Evolutionary conservation across 2,329 filamentous ascomycete species (phyloP).

Genomic region (Biscogniauxia mediterranea): DNA sequence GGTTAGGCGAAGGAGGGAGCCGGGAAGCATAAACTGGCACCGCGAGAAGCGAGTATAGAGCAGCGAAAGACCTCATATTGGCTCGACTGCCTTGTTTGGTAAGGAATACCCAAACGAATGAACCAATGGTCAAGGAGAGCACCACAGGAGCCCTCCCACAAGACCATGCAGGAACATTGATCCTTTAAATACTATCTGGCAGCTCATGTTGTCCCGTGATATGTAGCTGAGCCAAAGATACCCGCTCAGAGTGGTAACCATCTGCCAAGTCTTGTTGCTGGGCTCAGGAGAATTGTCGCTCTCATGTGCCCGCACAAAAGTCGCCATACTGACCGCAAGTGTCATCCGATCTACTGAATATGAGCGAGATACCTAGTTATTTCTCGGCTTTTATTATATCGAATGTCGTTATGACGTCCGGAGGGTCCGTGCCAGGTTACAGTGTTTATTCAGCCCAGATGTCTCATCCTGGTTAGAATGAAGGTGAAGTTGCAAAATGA

Average conservation of each 20-base stretch:
- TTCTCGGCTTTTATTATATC: neutral
- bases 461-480: neutral
- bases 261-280: neutral
- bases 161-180: neutral
- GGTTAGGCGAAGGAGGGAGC: constrained; percentile 9
- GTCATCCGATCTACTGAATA: neutral
- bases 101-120: neutral
- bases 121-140: neutral
- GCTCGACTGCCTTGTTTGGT: constrained; percentile 1
- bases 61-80: constrained; percentile 17
- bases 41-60: constrained; percentile 16
- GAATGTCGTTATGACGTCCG: neutral
- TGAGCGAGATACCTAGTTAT: neutral
- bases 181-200: neutral
- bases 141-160: neutral
- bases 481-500: neutral
- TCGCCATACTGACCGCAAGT: neutral
- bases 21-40: constrained; percentile 18
- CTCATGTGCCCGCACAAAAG: neutral
- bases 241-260: neutral
- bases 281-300: neutral
- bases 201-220: neutral
- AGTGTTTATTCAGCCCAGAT: neutral
- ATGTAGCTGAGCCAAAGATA: neutral
- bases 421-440: neutral